Evolutionary conservation across 2,329 filamentous ascomycete genomes (phyloP).

Genomic region (Akanthomyces uredinophilus): DNA sequence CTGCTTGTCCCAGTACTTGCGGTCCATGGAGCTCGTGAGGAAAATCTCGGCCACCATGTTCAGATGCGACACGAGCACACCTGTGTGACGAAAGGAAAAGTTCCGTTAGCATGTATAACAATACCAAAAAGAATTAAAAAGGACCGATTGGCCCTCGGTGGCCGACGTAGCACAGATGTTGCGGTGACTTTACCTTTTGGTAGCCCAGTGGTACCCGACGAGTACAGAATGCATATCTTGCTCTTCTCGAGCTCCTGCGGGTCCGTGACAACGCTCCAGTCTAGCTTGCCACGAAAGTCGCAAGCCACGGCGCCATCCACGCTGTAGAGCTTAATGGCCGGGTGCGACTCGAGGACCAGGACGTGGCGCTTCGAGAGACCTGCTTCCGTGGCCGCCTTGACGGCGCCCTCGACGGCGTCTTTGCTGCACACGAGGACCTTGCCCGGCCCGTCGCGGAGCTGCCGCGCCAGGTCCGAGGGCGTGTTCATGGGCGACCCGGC

Average conservation of each 20-base stretch:
- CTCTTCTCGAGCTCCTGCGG: conserved; percentile 35
- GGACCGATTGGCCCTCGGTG: too few species aligned
- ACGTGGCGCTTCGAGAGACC: conserved; percentile 43
- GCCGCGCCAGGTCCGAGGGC: conserved; percentile 43
- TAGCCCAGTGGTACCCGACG: conserved; percentile 44
- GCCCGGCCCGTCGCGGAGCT: conserved; percentile 32
- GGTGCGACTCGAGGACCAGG: conserved; percentile 42
- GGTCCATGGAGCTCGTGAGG: conserved; percentile 26
- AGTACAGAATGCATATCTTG: conserved; percentile 41
- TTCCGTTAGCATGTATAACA: background rate
- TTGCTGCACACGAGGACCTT: conserved; percentile 41
- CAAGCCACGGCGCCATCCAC: conserved; percentile 22
- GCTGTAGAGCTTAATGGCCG: conserved; percentile 23
- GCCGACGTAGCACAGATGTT: background rate
- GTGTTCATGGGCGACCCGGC: conserved; percentile 48
- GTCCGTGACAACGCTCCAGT: conserved; percentile 52
- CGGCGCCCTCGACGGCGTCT: conserved; percentile 40
- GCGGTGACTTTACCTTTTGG: conserved; percentile 33
- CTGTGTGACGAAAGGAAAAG: too few species aligned
- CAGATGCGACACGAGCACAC: conserved; percentile 39
- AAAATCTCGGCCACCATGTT: conserved; percentile 37
- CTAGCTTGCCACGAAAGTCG: conserved; percentile 32
- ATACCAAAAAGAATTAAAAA: background rate
- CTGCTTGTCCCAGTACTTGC: conserved; percentile 26
- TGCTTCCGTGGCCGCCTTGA: conserved; percentile 43